Conservation (phyloP, 192 early-diverging fungal species). For the Gryganskiella cystojenkinii region DNA sequence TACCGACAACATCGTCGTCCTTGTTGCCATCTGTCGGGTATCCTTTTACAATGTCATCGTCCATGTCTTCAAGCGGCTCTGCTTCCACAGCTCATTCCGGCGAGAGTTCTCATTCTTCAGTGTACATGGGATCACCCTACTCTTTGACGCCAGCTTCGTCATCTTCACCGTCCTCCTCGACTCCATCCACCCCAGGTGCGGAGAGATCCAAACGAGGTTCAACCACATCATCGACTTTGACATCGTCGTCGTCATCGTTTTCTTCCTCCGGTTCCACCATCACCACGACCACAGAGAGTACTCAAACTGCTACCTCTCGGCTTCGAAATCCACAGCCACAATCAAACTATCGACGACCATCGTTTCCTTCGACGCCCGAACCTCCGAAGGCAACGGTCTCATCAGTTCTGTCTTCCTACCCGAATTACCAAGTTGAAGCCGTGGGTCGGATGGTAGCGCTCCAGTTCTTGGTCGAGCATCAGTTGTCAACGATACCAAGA, state of each 20-base stretch:
- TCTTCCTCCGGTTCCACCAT: neutral
- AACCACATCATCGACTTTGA: neutral
- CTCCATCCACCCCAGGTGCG: too few relatives aligned
- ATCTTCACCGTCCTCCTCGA: neutral
- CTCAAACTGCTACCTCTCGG: neutral
- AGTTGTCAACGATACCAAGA: constrained; percentile 4
- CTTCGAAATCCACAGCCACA: neutral
- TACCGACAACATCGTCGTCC: constrained; percentile 1
- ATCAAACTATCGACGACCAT: neutral
- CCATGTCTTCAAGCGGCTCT: neutral
- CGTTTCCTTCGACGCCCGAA: too few relatives aligned
- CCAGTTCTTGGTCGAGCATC: constrained; percentile 20
- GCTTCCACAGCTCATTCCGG: neutral
- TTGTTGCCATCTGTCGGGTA: neutral
- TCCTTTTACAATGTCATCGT: too few relatives aligned
- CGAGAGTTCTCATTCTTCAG: neutral
- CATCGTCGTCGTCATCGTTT: neutral
- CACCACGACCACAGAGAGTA: neutral
- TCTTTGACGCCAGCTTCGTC: neutral
- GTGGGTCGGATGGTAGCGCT: constrained; percentile 11
- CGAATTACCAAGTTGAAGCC: constrained; percentile 2
- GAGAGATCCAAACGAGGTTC: too few relatives aligned
- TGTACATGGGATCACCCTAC: neutral
- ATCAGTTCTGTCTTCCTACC: neutral
- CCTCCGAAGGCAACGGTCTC: too few relatives aligned